These are phyloP conservation scores for Boletus rex-veris DNA, from an alignment of 768 basidiomycete species.

Conservation along the genomic window DNA sequence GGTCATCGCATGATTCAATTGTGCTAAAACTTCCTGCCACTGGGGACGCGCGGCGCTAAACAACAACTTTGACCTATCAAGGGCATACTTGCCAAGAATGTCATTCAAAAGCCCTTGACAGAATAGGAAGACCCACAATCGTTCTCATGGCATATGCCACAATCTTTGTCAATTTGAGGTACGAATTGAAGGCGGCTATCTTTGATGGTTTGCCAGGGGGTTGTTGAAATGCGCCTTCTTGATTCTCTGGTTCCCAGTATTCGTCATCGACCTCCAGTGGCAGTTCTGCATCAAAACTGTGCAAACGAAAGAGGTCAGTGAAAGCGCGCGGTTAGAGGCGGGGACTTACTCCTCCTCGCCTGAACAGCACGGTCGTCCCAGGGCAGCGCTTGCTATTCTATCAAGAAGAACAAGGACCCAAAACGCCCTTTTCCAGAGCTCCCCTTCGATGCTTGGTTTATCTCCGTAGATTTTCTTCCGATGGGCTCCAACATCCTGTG, in stretches of 20 bases:
- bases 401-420: slow-evolving; percentile 67
- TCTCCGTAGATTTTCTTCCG: slow-evolving; percentile 53
- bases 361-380: slow-evolving; percentile 55
- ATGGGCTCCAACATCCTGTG: slow-evolving; percentile 76
- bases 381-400: slow-evolving; percentile 46
- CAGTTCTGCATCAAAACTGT: slow-evolving; percentile 79
- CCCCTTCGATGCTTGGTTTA: slow-evolving; percentile 51
- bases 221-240: slow-evolving; percentile 58
- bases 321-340: background rate
- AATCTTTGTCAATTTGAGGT: slow-evolving; percentile 65
- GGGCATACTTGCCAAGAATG: slow-evolving; percentile 49
- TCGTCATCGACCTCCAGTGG: slow-evolving; percentile 82
- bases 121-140: slow-evolving; percentile 44
- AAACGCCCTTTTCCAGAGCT: slow-evolving; percentile 77
- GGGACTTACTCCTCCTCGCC: slow-evolving; percentile 65
- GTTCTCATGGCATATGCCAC: slow-evolving; percentile 66
- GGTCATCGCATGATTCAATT: slow-evolving; percentile 65
- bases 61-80: slow-evolving; percentile 60
- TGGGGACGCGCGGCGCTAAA: slow-evolving; percentile 49
- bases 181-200: slow-evolving; percentile 59
- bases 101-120: background rate
- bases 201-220: slow-evolving; percentile 56
- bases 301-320: slow-evolving; percentile 12
- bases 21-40: slow-evolving; percentile 59
- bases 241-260: slow-evolving; percentile 62